Evolutionary conservation across 805 yeast species (phyloP), one percentile per base, ranked within the genome.

Genomic region (Starmerella powellii): DNA sequence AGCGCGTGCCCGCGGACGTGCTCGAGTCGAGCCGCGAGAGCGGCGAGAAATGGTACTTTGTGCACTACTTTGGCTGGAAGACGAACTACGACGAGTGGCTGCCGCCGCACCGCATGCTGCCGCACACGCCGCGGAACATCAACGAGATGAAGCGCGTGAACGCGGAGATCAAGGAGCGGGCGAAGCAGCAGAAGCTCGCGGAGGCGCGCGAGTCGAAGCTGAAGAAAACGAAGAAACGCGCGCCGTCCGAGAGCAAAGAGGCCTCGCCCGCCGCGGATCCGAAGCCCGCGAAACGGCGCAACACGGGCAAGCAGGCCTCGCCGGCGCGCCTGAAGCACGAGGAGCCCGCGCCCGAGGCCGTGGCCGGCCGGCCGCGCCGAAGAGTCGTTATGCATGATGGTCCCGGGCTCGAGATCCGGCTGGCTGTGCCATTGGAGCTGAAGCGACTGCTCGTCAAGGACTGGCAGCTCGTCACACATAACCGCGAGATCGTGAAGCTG

Each of bases 81-180:
- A 62, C 78, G 15, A 77, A 86, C 45, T 88, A 95, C 95, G 97
- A 88, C 58, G 98, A 88, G 60, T 88, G 98, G 98, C 88, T 88
- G 1, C 71, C 73, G 1, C 60, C 62, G 6, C 77, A 74, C 31
- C 64, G 97, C 28, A 71, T 88, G 5, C 65, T 83, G 55, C 79
- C 75, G 48, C 68, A 67, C 56, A 80, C 71, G 38, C 78, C 74
- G 24, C 94, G 80, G 49, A 85, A 81, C 54, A 52, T 80, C 40
- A 64, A 69, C 37, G 62, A 74, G 38, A 83, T 79, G 59, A 73
- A 76, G 50, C 77, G 73, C 47, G 61, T 83, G 49, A 72, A 73
- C 45, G 63, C 62, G 26, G 71, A 70, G 17, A 72, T 76, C 3
- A 48, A 68, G 28, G 59, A 44, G 34, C 37, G 42, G 13, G 48